A percentile compares a stretch with the other conserved stretches of the same genome.
Conservation (phyloP, 2,329 filamentous ascomycete genomes). For the Colletotrichum tanaceti region DNA sequence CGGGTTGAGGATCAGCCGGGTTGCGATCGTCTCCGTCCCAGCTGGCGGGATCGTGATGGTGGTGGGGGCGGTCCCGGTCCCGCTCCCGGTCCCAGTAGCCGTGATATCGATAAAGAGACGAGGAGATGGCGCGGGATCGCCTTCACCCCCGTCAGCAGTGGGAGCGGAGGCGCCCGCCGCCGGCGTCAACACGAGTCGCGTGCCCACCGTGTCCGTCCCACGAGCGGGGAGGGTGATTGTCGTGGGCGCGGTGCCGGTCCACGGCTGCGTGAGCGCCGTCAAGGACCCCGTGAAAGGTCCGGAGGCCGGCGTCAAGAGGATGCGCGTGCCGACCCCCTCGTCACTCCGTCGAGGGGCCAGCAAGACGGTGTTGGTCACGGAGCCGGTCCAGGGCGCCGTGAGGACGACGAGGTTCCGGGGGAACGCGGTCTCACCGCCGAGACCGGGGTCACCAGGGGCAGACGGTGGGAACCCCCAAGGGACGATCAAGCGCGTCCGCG, state of each 20-base stretch:
- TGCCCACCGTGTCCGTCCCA: neutral
- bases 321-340: neutral
- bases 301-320: slow-evolving; percentile 7
- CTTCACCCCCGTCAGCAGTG: neutral
- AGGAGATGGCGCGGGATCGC: neutral
- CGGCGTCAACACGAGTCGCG: slow-evolving; percentile 3
- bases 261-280: neutral
- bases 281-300: neutral
- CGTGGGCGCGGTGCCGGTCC: neutral
- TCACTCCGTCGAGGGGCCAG: neutral
- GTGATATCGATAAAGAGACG: no score
- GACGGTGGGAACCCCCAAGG: neutral
- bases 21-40: no score
- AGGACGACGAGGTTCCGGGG: neutral
- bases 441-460: no score
- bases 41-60: no score
- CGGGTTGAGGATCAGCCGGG: no score
- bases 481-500: neutral
- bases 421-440: neutral
- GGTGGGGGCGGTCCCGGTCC: no score
- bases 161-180: neutral
- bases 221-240: neutral
- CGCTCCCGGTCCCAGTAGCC: no score
- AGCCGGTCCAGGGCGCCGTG: slow-evolving; percentile 11
- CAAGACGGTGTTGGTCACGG: neutral